phyloP scores from a whole-genome alignment of 495 filamentous ascomycete species.

The Neurospora hispaniola region DNA sequence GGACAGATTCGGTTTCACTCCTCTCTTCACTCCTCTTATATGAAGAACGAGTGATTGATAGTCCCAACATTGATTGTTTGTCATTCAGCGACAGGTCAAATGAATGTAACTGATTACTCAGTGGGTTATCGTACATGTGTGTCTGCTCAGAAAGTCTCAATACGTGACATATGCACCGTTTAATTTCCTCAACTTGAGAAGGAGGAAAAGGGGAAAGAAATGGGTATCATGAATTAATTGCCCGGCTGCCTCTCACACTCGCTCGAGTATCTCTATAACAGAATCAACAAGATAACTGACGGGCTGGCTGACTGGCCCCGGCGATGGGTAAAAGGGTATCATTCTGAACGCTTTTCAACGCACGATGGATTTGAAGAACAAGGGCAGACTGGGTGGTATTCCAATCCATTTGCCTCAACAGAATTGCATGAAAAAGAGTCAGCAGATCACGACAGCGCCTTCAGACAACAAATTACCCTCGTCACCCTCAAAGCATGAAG shows the following conservation, averaged over 20 bases:
- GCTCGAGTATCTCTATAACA: neutral
- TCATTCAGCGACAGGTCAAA: no score
- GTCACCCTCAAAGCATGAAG: no score
- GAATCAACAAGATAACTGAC: neutral
- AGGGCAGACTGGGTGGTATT: neutral
- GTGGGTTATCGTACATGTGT: no score
- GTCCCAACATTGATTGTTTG: neutral
- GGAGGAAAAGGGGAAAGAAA: no score
- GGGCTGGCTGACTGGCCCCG: neutral
- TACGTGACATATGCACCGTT: no score
- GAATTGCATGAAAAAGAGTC: no score
- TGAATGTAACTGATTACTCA: no score
- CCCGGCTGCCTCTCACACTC: neutral
- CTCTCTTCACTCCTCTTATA: neutral
- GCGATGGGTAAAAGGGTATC: neutral
- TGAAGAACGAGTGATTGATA: neutral
- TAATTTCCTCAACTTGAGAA: no score
- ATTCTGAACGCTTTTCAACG: neutral
- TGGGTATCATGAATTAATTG: neutral
- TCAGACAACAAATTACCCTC: no score
- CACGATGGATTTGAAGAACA: neutral
- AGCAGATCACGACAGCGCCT: no score
- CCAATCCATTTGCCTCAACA: no score
- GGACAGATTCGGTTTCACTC: neutral
- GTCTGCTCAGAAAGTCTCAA: no score